Percentiles rank a stretch among this genome's conserved stretches.
These are phyloP conservation scores for Psidium friedrichsthalianum DNA, from an alignment of 345 rosid genomes.

Conservation along the genomic window DNA sequence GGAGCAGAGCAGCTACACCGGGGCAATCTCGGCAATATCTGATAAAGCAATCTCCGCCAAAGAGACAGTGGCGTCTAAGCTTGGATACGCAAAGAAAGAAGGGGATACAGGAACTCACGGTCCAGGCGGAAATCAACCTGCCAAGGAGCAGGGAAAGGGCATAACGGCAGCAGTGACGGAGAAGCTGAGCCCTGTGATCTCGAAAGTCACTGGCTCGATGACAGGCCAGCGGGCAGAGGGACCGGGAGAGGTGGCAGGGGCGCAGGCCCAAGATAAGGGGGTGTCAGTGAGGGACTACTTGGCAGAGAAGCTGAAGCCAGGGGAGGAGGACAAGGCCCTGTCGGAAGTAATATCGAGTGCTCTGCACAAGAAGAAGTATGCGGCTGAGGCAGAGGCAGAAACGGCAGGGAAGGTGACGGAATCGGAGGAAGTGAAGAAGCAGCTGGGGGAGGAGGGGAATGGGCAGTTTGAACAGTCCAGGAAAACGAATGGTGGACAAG, in stretches of 20 bases:
- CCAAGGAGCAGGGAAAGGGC: conserved; percentile 31
- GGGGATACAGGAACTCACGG: neutral
- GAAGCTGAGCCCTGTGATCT: conserved; percentile 36
- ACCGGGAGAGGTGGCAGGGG: neutral
- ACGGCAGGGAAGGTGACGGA: conserved; percentile 20
- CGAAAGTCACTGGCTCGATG: conserved; percentile 29
- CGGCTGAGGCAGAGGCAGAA: neutral
- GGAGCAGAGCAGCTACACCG: conserved; percentile 18
- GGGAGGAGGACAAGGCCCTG: conserved; percentile 66
- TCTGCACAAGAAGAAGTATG: conserved; percentile 24
- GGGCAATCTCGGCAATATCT: neutral
- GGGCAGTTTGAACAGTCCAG: conserved; percentile 11
- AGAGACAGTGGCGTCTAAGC: neutral
- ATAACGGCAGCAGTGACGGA: conserved; percentile 27
- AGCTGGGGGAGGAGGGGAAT: conserved; percentile 14
- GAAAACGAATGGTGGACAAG: conserved; percentile 32
- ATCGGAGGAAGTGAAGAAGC: conserved; percentile 41
- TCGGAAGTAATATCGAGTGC: conserved; percentile 44
- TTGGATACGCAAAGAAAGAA: neutral
- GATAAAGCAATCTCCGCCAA: conserved; percentile 4
- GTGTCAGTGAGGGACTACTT: conserved; percentile 38
- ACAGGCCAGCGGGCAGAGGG: neutral
- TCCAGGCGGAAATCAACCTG: conserved; percentile 2
- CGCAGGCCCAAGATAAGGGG: conserved; percentile 28
- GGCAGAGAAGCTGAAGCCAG: conserved; percentile 55